Conservation (phyloP, 257 asterid genomes). For the Capsicum baccatum region DNA sequence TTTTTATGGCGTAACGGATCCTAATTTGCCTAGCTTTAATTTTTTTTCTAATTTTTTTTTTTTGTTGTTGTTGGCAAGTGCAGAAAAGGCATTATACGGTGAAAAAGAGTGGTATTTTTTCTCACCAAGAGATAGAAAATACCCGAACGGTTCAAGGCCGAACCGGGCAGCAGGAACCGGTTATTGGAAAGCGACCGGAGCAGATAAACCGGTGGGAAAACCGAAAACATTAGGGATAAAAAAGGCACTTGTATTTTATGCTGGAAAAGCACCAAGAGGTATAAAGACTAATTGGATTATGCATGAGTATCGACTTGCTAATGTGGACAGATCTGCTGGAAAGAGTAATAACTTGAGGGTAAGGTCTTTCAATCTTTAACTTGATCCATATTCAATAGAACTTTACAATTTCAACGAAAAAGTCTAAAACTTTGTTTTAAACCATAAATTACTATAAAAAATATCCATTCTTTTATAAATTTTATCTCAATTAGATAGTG, state of each 20-base stretch:
- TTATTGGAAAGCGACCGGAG: slow-evolving; percentile 83
- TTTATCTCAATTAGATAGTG: too few relatives aligned
- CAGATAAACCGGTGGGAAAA: slow-evolving; percentile 74
- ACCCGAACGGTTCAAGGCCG: slow-evolving; percentile 78
- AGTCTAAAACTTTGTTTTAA: too few relatives aligned
- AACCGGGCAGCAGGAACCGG: slow-evolving; percentile 68
- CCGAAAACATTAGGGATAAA: slow-evolving; percentile 63
- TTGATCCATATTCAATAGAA: too few relatives aligned
- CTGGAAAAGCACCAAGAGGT: slow-evolving; percentile 73
- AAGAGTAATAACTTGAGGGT: slow-evolving; percentile 56
- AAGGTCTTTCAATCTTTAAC: too few relatives aligned
- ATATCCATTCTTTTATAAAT: too few relatives aligned
- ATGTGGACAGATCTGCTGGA: slow-evolving; percentile 69
- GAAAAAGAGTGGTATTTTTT: slow-evolving; percentile 79
- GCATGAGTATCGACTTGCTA: slow-evolving; percentile 76
- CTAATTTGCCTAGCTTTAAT: not conserved
- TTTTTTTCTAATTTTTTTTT: not conserved
- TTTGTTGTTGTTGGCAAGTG: not conserved
- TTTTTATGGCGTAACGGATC: too few relatives aligned
- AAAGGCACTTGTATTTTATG: slow-evolving; percentile 73
- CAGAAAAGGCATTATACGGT: slow-evolving; percentile 64
- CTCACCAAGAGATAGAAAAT: slow-evolving; percentile 73
- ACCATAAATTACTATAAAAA: too few relatives aligned
- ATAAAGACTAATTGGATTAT: slow-evolving; percentile 76
- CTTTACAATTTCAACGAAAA: too few relatives aligned